Evolutionary conservation across 2,329 filamentous ascomycete species (phyloP), one percentile per base, ranked within the genome.

Genomic region (Atkinsonella texensis): DNA sequence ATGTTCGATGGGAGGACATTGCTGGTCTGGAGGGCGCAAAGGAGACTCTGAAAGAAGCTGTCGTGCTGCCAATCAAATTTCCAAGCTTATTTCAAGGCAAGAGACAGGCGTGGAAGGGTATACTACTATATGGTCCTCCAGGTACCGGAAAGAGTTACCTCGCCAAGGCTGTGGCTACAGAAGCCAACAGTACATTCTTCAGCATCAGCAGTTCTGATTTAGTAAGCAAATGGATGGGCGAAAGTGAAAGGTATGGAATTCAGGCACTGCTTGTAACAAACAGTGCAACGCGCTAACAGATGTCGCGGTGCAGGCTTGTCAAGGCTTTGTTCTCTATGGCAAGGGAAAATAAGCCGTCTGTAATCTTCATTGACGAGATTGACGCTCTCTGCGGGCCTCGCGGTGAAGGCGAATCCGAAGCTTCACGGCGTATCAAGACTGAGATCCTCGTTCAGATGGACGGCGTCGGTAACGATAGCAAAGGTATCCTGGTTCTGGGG

Each of bases 161-260:
- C 50, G 93, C 93, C 56, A 98, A 97, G 70, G 93, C 93, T 2
- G 91, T 98, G 48, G 93, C 93, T 50, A 98, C 93, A 17, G 93
- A 98, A 70, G 93, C 93, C 53, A 97, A 98, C 70, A 96, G 90
- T 70, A 97, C 93, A 3, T 98, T 98, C 67, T 98, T 98, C 78
- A 96, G 89, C 64, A 91, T 98, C 58, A 95, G 88, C 71, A 95
- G 88, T 76, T 95, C 89, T 65, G 93, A 98, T 67, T 69, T 98
- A 68, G 93, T 98, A 55, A 95, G 89, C 68, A 98, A 98, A 67
- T 98, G 93, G 93, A 98, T 98, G 93, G 93, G 93, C 73, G 93
- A 98, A 71, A 94, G 87, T 75, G 93, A 98, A 81, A 82, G 89
- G 88, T 94, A 73, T 54, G 65, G 28, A 33, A 17, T 15, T 31